Evolutionary conservation across 2,329 filamentous ascomycete genomes (phyloP), one percentile per base, ranked within the genome.

Genomic region (Aspergillus ustus): DNA sequence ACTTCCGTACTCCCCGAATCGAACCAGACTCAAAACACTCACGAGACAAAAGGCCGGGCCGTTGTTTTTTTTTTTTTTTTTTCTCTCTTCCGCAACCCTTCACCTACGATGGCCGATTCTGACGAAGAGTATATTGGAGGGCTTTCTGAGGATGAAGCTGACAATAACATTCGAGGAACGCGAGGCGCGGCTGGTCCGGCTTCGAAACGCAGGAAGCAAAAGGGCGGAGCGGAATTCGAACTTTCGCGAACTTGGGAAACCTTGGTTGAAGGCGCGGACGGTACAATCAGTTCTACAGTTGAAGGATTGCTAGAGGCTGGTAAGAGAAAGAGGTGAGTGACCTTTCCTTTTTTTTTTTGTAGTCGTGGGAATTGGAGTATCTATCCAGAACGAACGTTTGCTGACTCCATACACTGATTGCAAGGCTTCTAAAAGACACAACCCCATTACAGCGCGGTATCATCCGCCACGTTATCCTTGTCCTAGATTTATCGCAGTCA

Each of bases 371-470:
- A 7, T 45, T 15, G 34, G 34, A 15, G 13, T 40, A 31, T 7
- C 43, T 55, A 31, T 7, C 43, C 48, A 8, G 22, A 40, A 4
- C 19, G 19, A 28, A 15, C 45, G 19, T 8, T 34, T 52, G 45
- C 59, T 66, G 51, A 66, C 31, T 25, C 22, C 19, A 50, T 46
- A n/a, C 28, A 15, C 22, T 55, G 13, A 29, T 31, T 79, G 78
- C 68, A 91, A 25, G 93, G 69, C 81, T 98, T 63, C 84, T 96
- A 63, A 91, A 92, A 76, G 95, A 99, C 75, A 98, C 95, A 29
- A 98, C 94, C 52, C 95, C 95, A 13, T 83, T 99, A 58, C 95
- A 99, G 79, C 87, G 95, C 69, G 95, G 95, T 64, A 99, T 99
- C 71, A 99, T 99, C 77, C 89, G 95, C n/a, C 94, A 99, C 78